Evolutionary conservation across 106 monocot genomes (phyloP).

Genomic region (Apostasia shenzhenica): DNA sequence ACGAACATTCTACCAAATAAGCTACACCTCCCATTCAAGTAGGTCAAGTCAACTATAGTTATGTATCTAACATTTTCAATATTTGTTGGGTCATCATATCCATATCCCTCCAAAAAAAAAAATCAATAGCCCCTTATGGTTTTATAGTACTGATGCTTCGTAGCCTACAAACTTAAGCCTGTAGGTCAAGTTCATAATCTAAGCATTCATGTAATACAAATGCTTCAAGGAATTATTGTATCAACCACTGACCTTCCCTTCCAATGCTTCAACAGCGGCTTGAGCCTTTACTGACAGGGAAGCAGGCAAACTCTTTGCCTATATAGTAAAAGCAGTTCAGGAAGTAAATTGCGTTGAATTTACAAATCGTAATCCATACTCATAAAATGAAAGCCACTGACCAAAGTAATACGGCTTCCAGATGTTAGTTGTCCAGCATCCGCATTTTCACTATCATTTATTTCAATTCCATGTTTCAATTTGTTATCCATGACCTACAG

Average conservation of each 20-base stretch:
- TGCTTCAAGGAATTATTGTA: background rate
- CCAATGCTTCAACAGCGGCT: conserved; percentile 59
- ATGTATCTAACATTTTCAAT: too few species aligned
- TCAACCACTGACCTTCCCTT: conserved; percentile 61
- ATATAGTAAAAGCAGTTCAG: background rate
- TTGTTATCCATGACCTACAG: conserved; percentile 76
- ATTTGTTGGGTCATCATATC: too few species aligned
- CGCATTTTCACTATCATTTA: conserved; percentile 31
- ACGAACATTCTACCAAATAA: too few species aligned
- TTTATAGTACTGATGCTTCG: too few species aligned
- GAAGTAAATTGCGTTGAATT: background rate
- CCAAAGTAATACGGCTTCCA: conserved; percentile 55
- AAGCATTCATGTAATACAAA: background rate
- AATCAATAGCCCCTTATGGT: too few species aligned
- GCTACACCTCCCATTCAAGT: too few species aligned
- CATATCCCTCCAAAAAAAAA: too few species aligned
- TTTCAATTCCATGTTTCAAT: conserved; percentile 73
- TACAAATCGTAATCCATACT: background rate
- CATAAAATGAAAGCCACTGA: conserved; percentile 14
- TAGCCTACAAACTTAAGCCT: too few species aligned
- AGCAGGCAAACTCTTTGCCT: conserved; percentile 71
- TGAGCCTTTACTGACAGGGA: conserved; percentile 64
- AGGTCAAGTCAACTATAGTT: too few species aligned
- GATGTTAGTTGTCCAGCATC: conserved; percentile 24
- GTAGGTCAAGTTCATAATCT: background rate